phyloP scores from a whole-genome alignment of 1,284 basidiomycete species.

The Irpex rosettiformis region DNA sequence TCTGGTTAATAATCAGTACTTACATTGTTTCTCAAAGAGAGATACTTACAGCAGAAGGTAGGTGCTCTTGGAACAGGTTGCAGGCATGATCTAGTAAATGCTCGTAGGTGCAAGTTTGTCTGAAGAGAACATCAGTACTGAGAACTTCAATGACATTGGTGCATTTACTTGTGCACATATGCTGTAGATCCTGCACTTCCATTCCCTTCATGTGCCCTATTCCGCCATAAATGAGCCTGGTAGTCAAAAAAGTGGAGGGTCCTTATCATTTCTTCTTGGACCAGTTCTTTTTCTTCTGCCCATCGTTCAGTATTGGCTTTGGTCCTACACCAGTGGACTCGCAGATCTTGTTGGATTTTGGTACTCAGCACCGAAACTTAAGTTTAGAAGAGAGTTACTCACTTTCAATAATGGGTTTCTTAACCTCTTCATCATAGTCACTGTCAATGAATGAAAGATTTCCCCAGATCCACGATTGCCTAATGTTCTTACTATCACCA shows the following conservation, averaged over 20 bases:
- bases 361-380: neutral
- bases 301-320: constrained; percentile 3
- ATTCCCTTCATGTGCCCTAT: neutral
- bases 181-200: neutral
- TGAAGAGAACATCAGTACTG: no score
- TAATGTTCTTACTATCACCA: constrained; percentile 10
- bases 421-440: neutral
- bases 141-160: neutral
- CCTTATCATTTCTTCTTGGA: constrained; percentile 6
- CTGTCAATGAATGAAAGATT: constrained; percentile 7
- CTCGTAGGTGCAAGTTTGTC: neutral
- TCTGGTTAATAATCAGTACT: no score
- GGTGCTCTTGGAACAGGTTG: neutral
- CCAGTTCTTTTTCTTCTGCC: constrained; percentile 3
- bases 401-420: constrained; percentile 12
- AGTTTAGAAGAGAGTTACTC: neutral
- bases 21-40: no score
- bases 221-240: neutral
- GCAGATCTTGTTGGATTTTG: neutral
- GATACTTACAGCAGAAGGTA: neutral
- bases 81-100: neutral
- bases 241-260: neutral
- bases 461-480: constrained; percentile 19
- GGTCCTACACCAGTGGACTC: constrained; percentile 7
- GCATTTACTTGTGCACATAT: neutral